Base-by-base conservation (phyloP, 2,329 filamentous ascomycete genomes). In the Sporothrix variecibatus region DNA sequence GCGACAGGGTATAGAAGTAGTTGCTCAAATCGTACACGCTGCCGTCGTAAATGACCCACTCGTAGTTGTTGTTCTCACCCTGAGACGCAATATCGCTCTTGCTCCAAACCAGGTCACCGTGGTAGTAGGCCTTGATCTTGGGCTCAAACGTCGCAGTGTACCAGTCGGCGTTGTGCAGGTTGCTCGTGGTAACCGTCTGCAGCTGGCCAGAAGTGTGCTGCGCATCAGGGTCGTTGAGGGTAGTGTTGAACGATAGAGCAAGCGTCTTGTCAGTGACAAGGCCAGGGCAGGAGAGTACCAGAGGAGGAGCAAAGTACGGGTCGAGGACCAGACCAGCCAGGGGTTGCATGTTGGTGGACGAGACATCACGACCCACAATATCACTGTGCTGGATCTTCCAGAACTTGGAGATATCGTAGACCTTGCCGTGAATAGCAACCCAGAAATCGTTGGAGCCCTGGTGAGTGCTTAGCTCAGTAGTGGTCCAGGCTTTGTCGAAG, bases 341-440 rank as follows among this genome's bases (percentile, higher is more conserved):
- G 1, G 90, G 90, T 76, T 89, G 80, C 96, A 99, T 98, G 73
- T 86, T 83, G 1, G 87, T 84, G 3, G 84, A 85, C 0, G 86
- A 87, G 0, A 90, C 92, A 9, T 73, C 46, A 74, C 91, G 85
- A 71, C 88, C 89, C 67, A 82, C 83, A 11, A 84, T 90, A 79
- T 97, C 94, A 80, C 94, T 95, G 84, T 99, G 96, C 74, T 97
- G 89, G 28, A 88, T 83, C 79, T 88, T 93, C 90, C 92, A 98
- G 81, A 97, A 99, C 73, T 95, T 93, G 72, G 91, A 89, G 62
- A 99, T 90, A 79, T 99, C 96, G 83, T 98, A 99, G 43, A 98
- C 95, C 58, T 90, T 90, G 76, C 96, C 96, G 74, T 91, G 92
- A 77, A 97, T 91, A 78, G 93, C 94, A 79, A 98, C 95, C 84